Evolutionary conservation across 176 grass and related monocot species (phyloP).

Genomic region (Triticum monococcum): DNA sequence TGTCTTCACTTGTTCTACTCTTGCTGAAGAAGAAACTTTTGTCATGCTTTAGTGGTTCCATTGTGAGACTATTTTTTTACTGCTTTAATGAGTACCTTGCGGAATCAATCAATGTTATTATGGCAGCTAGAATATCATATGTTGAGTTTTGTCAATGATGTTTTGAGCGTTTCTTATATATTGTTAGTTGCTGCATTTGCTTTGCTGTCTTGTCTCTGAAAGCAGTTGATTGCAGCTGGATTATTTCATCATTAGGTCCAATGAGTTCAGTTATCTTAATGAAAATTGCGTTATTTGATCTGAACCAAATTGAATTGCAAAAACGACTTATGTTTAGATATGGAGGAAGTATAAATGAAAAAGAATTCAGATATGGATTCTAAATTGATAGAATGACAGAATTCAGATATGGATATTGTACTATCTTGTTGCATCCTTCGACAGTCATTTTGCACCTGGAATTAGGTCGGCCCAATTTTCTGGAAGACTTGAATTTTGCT

Average conservation of each 20-base stretch:
- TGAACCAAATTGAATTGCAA: too few relatives aligned
- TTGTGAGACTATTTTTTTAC: conserved; percentile 25
- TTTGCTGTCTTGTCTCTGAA: not conserved
- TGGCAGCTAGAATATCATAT: conserved; percentile 25
- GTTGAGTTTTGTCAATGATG: not conserved
- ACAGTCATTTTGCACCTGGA: too few relatives aligned
- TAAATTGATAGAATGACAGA: too few relatives aligned
- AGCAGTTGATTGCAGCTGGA: not conserved
- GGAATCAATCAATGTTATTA: conserved; percentile 14
- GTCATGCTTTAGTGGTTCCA: conserved; percentile 29
- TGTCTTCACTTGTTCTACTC: conserved; percentile 2
- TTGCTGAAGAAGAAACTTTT: conserved; percentile 31
- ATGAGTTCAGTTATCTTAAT: not conserved
- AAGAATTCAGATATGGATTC: too few relatives aligned
- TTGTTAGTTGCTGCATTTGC: not conserved
- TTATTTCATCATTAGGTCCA: not conserved
- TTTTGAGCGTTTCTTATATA: not conserved
- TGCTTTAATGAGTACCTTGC: conserved; percentile 24
- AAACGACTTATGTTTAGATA: too few relatives aligned
- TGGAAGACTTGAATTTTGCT: too few relatives aligned
- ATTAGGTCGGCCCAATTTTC: too few relatives aligned
- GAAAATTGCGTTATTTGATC: too few relatives aligned
- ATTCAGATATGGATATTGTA: too few relatives aligned
- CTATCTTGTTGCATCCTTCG: too few relatives aligned
- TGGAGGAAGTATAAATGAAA: too few relatives aligned